Percentiles rank a stretch among this genome's conserved stretches.
Conservation (phyloP, 2,329 filamentous ascomycete genomes). For the Fusarium subtropicale region DNA sequence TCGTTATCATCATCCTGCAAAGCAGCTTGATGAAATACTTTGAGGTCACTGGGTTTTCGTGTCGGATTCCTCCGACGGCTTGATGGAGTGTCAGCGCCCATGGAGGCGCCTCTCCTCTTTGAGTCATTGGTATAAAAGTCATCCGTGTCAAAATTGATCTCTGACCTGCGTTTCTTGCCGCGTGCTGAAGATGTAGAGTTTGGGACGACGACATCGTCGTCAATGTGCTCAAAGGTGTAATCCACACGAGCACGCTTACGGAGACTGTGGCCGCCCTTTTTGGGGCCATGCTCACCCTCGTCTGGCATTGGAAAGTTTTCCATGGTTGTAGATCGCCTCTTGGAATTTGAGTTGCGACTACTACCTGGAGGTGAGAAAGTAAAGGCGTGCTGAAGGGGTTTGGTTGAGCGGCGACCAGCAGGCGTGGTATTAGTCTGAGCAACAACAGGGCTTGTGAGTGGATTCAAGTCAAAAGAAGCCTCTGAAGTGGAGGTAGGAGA, state of each 20-base stretch:
- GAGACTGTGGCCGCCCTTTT: slow-evolving; percentile 69
- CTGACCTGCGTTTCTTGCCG: slow-evolving; percentile 54
- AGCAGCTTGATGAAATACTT: slow-evolving; percentile 49
- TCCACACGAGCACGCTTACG: slow-evolving; percentile 68
- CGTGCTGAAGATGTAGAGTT: slow-evolving; percentile 52
- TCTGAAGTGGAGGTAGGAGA: slow-evolving; percentile 52
- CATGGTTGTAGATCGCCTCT: slow-evolving; percentile 59
- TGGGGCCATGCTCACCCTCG: slow-evolving; percentile 63
- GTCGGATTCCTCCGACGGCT: slow-evolving; percentile 56
- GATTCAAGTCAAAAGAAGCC: slow-evolving; percentile 48
- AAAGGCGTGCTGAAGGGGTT: slow-evolving; percentile 52
- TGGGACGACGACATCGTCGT: slow-evolving; percentile 58
- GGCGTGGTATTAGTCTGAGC: slow-evolving; percentile 51
- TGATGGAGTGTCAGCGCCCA: slow-evolving; percentile 52
- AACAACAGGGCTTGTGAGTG: slow-evolving; percentile 50
- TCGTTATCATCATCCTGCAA: slow-evolving; percentile 58
- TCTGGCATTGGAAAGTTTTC: slow-evolving; percentile 55
- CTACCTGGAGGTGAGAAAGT: slow-evolving; percentile 53
- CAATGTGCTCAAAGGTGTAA: slow-evolving; percentile 66
- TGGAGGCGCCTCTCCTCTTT: slow-evolving; percentile 54
- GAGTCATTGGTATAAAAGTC: slow-evolving; percentile 46
- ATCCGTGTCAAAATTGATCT: slow-evolving; percentile 52
- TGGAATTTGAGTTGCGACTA: slow-evolving; percentile 49
- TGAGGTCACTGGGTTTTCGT: slow-evolving; percentile 53
- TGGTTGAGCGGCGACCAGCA: slow-evolving; percentile 51